phyloP scores from a whole-genome alignment of 768 basidiomycete genomes.

The Trametes coccinea region DNA sequence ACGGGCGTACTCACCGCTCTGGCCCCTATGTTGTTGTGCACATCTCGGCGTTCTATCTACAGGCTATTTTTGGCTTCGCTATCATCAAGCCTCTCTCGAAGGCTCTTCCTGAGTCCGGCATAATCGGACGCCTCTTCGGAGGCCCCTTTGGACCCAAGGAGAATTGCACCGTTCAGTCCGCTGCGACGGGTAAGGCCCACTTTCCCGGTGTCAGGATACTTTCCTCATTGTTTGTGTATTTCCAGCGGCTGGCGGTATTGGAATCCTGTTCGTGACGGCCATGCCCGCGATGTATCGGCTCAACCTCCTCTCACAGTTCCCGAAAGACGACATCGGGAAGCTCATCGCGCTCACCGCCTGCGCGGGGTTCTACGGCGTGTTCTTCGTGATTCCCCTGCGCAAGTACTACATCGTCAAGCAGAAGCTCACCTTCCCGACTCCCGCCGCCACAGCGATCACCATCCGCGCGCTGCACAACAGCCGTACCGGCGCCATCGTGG shows the following conservation, averaged over 20 bases:
- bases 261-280: slow-evolving; percentile 59
- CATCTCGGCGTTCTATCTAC: not conserved
- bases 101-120: slow-evolving; percentile 46
- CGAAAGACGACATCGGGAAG: slow-evolving; percentile 53
- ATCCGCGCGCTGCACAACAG: slow-evolving; percentile 62
- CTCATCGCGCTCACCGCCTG: slow-evolving; percentile 56
- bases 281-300: slow-evolving; percentile 63
- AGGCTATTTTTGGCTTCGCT: slow-evolving; percentile 60
- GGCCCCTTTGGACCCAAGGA: slow-evolving; percentile 67
- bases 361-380: slow-evolving; percentile 61
- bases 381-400: slow-evolving; percentile 65
- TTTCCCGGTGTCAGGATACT: not conserved
- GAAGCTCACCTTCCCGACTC: slow-evolving; percentile 64
- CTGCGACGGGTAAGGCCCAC: slow-evolving; percentile 46
- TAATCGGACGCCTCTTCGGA: slow-evolving; percentile 47
- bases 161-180: slow-evolving; percentile 63
- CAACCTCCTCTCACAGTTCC: slow-evolving; percentile 44
- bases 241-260: slow-evolving; percentile 54
- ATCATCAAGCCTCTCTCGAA: slow-evolving; percentile 59
- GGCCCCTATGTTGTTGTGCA: no score
- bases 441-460: slow-evolving; percentile 65
- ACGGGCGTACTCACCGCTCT: not conserved
- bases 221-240: no score
- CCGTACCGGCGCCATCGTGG: slow-evolving; percentile 47
- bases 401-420: slow-evolving; percentile 64